phyloP scores from a whole-genome alignment of 441 rosid species.

The Eruca vesicaria region DNA sequence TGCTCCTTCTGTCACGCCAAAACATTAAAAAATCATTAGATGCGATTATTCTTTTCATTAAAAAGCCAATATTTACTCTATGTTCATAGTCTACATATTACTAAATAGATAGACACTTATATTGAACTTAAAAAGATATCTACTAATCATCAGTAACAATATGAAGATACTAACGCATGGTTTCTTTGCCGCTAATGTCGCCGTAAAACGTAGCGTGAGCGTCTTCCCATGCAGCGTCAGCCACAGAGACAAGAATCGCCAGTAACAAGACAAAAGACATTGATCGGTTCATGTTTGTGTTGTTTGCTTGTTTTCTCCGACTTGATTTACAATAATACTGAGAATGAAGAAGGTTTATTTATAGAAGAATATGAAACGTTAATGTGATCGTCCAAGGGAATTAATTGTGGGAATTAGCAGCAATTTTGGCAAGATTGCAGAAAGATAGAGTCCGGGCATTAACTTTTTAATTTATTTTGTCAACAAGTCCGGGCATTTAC shows the following conservation, averaged over 20 bases:
- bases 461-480: neutral
- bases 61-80: neutral
- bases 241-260: conserved; percentile 1
- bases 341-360: neutral
- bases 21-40: neutral
- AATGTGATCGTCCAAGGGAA: neutral
- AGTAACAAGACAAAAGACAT: conserved; percentile 1
- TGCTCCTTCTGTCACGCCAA: conserved; percentile 46
- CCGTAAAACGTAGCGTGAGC: conserved; percentile 37
- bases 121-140: neutral
- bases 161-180: conserved; percentile 32
- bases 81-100: neutral
- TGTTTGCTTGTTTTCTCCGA: neutral
- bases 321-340: neutral
- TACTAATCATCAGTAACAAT: neutral
- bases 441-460: neutral
- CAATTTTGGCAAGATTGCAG: conserved; percentile 1
- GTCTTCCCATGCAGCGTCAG: conserved; percentile 14
- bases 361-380: conserved; percentile 14
- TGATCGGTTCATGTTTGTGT: neutral
- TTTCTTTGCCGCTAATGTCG: conserved; percentile 27
- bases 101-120: neutral
- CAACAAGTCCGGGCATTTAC: neutral
- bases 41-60: neutral
- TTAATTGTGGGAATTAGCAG: conserved; percentile 1